These are phyloP conservation scores for Plasmodium knowlesi DNA, from an alignment of 169 alveolate genomes.

Conservation along the genomic window DNA sequence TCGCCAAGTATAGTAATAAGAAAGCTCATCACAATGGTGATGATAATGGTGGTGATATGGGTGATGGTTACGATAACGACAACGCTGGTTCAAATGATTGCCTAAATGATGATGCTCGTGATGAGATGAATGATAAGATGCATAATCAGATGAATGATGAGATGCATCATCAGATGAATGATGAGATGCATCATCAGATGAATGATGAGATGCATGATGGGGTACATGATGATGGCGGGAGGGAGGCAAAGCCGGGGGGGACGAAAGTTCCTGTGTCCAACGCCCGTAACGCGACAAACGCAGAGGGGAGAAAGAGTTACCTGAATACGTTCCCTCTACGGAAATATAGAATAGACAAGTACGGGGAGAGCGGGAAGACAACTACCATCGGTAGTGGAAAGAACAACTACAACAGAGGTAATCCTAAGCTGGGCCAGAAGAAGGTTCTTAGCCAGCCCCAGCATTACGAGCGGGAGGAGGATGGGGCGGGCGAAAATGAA, in stretches of 20 bases:
- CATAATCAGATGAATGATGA: neutral
- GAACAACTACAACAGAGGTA: neutral
- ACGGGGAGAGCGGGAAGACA: neutral
- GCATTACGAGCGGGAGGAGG: neutral
- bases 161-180: neutral
- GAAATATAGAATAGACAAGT: neutral
- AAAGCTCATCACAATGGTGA: neutral
- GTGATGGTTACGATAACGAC: neutral
- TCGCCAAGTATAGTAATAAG: neutral
- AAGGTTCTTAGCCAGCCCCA: neutral
- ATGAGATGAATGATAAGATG: neutral
- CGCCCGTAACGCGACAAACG: neutral
- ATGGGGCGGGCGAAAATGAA: neutral
- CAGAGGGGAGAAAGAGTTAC: neutral
- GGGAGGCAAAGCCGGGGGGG: constrained; percentile 11
- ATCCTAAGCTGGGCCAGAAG: neutral
- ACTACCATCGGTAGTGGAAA: neutral
- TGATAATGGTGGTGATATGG: neutral
- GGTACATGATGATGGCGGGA: neutral
- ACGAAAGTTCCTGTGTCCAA: neutral
- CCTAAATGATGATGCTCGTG: neutral
- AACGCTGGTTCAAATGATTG: neutral
- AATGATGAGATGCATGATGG: neutral
- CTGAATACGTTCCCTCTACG: neutral
- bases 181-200: too few species aligned